These are phyloP conservation scores for Mariannaea sp. DNA, from an alignment of 2,329 filamentous ascomycete genomes.

Conservation along the genomic window DNA sequence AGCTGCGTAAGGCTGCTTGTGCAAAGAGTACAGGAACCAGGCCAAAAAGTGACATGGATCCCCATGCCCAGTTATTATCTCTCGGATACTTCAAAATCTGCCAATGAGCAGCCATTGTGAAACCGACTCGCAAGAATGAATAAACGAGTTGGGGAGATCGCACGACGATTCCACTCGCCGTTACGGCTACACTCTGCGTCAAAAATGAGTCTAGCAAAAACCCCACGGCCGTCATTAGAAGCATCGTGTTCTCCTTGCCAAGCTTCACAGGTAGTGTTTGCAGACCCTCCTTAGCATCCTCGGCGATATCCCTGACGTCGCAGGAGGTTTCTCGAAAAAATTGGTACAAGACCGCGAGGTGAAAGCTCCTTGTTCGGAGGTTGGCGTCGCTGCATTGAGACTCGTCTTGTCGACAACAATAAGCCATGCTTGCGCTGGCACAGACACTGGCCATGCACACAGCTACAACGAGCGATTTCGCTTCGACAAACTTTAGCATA, in stretches of 20 bases:
- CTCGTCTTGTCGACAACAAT: conserved; percentile 11
- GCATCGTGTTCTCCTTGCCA: conserved; percentile 15
- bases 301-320: conserved; percentile 15
- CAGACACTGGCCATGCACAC: conserved; percentile 19
- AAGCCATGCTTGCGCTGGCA: conserved; percentile 15
- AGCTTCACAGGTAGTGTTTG: conserved; percentile 19
- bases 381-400: not conserved
- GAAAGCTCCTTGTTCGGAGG: conserved; percentile 8
- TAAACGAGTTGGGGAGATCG: not conserved
- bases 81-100: conserved; percentile 14
- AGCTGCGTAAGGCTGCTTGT: conserved; percentile 5
- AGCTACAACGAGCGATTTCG: conserved; percentile 18
- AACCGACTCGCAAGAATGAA: not conserved
- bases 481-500: conserved; percentile 10
- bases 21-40: conserved; percentile 15
- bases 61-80: conserved; percentile 18
- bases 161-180: not conserved
- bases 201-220: conserved; percentile 6
- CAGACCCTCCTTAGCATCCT: conserved; percentile 15
- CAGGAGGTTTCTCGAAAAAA: conserved; percentile 21
- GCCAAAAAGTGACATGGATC: conserved; percentile 14
- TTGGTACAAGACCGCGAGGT: conserved; percentile 16
- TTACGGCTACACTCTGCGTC: conserved; percentile 8
- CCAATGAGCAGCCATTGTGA: conserved; percentile 19
- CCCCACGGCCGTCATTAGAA: not conserved